Evolutionary conservation across 1,284 basidiomycete genomes (phyloP), one percentile per base, ranked within the genome.

Genomic region (Apiotrichum veenhuisii): DNA sequence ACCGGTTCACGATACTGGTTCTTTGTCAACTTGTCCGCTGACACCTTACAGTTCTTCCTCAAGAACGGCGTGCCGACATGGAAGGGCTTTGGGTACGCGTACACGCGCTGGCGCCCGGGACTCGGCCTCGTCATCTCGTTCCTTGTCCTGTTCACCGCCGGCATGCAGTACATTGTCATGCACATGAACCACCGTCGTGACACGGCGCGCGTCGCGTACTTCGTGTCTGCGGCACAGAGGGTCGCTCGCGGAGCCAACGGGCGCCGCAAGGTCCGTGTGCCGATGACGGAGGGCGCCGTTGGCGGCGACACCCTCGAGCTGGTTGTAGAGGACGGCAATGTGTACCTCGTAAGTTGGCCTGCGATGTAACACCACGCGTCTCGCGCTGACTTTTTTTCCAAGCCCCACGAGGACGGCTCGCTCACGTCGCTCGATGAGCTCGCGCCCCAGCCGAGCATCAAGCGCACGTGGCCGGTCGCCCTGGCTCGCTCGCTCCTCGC

Each of bases 71-170:
- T 77, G 11, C 76, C 76, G 5, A 70, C 63, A 59, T 77, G 76
- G 76, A 67, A 75, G 48, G 76, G 76, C 34, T 71, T 74, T 36
- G 74, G 74, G n/a, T 95, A 96, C 75, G 95, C 94, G 75, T 96
- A 96, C 76, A 85, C 88, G 36, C 86, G 93, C 58, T 97, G 88
- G 82, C 84, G 93, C 43, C 93, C 93, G 22, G 91, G 92, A 42
- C 82, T 97, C 63, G 84, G 84, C 59, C 83, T 83, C 34, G 92
- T 93, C 33, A 61, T 88, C 54, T 68, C 81, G 14, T 95, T 95
- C 80, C 79, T 97, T 68, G 79, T 82, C 7, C 61, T 87, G 45
- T 75, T 94, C 40, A 86, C 90, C 0, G 87, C 87, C 15, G 80
- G 80, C 1, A 72, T 95, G 67, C 93, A 97, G 75, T 87, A 88